A percentile compares a stretch with the other conserved stretches of the same genome.
Conservation (phyloP, 2,329 filamentous ascomycete species). For the Botryotinia calthae region DNA sequence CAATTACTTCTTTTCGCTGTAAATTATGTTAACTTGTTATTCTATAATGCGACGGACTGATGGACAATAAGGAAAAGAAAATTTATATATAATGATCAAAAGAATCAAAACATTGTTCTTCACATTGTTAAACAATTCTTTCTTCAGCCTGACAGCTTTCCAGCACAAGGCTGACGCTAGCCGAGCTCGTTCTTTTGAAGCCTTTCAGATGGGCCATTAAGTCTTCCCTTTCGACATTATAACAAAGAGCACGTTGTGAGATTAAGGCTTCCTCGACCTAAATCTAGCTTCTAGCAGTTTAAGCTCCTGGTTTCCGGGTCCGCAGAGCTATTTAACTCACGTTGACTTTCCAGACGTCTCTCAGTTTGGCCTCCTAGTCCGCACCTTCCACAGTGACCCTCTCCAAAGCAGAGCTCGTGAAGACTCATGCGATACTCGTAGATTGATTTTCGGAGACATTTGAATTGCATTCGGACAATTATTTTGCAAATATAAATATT, state of each 20-base stretch:
- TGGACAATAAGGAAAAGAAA: slow-evolving; percentile 2
- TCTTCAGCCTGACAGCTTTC: slow-evolving; percentile 13
- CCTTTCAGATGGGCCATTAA: neutral
- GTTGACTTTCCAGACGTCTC: neutral
- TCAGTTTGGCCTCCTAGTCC: neutral
- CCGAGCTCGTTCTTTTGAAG: slow-evolving; percentile 10
- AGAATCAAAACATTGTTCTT: slow-evolving; percentile 8
- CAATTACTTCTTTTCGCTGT: slow-evolving; percentile 11
- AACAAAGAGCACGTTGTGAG: slow-evolving; percentile 10
- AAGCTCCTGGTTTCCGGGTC: neutral
- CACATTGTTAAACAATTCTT: slow-evolving; percentile 17
- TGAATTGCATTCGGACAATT: no score
- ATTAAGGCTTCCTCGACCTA: neutral
- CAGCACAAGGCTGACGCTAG: slow-evolving; percentile 19
- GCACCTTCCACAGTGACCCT: neutral
- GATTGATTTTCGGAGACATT: neutral
- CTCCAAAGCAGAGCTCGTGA: neutral
- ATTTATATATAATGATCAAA: neutral
- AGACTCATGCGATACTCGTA: neutral
- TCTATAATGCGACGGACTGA: neutral
- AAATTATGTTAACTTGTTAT: slow-evolving; percentile 17
- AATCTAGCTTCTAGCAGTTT: neutral
- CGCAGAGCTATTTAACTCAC: neutral
- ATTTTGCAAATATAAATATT: neutral
- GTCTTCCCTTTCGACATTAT: neutral